phyloP scores from a whole-genome alignment of 345 rosid genomes.

The Eucalyptus cloeziana region DNA sequence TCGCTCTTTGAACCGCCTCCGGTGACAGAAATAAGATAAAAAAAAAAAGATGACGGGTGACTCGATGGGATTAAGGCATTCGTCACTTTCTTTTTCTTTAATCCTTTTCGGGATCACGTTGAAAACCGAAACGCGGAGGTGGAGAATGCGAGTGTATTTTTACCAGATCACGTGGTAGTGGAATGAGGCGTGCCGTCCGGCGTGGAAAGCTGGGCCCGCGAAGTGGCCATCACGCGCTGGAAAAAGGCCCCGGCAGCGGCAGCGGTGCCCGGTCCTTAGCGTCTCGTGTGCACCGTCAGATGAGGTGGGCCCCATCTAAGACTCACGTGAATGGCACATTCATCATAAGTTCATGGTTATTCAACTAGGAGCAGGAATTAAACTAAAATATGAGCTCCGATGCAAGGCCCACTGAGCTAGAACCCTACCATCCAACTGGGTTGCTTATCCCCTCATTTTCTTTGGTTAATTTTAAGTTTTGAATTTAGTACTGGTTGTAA shows the following conservation, averaged over 20 bases:
- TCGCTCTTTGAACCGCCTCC: not conserved
- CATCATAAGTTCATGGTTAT: not conserved
- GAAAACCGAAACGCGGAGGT: not conserved
- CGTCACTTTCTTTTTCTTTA: not conserved
- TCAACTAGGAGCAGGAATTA: no score
- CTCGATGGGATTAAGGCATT: not conserved
- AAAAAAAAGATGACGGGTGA: not conserved
- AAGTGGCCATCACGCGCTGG: not conserved
- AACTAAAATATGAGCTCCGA: no score
- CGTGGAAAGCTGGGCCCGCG: not conserved
- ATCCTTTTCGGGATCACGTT: not conserved
- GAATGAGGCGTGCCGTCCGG: not conserved
- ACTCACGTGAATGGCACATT: not conserved
- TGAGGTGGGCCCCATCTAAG: not conserved
- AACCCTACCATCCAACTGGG: no score
- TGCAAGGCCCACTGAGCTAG: no score
- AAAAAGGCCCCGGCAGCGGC: not conserved
- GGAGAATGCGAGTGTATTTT: not conserved
- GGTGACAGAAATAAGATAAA: not conserved
- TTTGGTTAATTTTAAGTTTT: no score
- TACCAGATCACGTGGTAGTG: not conserved
- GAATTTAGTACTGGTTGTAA: no score
- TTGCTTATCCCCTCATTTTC: no score
- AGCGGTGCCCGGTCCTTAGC: not conserved
- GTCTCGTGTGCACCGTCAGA: not conserved